These are phyloP conservation scores for Glarea lozoyensis DNA, from an alignment of 495 filamentous ascomycete species.

Conservation along the genomic window DNA sequence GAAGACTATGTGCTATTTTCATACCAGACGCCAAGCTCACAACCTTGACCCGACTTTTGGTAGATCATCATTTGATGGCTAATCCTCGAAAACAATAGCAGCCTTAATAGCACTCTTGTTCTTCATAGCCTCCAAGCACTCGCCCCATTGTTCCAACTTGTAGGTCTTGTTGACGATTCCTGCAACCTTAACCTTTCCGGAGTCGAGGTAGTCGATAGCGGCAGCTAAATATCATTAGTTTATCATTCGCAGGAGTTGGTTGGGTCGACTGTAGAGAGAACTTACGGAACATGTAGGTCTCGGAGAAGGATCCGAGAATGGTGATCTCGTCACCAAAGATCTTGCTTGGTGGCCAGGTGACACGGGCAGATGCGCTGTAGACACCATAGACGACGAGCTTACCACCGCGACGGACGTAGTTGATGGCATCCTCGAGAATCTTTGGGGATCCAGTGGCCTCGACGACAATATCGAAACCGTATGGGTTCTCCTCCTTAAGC, in stretches of 20 bases:
- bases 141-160: conserved; percentile 42
- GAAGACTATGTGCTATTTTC: too few species aligned
- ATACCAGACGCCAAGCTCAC: too few species aligned
- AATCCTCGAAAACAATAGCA: conserved; percentile 57
- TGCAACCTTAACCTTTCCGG: conserved; percentile 50
- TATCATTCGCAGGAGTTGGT: background rate
- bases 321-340: conserved; percentile 55
- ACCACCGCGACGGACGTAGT: conserved; percentile 59
- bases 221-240: conserved; percentile 28
- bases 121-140: conserved; percentile 44
- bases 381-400: conserved; percentile 47
- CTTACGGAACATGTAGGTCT: conserved; percentile 60
- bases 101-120: conserved; percentile 68
- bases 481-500: conserved; percentile 56
- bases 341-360: conserved; percentile 58
- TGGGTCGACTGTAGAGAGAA: conserved; percentile 1
- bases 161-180: conserved; percentile 47
- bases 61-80: background rate
- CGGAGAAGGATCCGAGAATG: conserved; percentile 60
- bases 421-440: conserved; percentile 60
- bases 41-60: too few species aligned
- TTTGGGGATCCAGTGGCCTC: conserved; percentile 55
- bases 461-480: conserved; percentile 59
- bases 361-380: conserved; percentile 49
- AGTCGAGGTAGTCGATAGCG: conserved; percentile 61